phyloP scores from a whole-genome alignment of 176 grass and related monocot genomes.

The Zoysia japonica region DNA sequence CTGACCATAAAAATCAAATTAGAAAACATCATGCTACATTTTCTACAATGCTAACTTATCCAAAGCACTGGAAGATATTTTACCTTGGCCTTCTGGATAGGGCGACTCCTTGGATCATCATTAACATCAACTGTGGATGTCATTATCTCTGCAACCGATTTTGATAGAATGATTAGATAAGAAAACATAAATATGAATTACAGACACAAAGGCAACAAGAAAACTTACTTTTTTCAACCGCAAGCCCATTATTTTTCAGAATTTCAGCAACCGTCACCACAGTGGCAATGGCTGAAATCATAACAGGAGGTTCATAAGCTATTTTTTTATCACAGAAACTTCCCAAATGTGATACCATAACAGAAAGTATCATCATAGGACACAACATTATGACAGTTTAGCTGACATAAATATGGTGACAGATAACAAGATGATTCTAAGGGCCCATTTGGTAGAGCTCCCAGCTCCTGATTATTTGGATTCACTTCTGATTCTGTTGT shows the following conservation, averaged over 20 bases:
- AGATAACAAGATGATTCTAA: background rate
- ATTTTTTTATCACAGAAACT: background rate
- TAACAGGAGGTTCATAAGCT: conserved; percentile 11
- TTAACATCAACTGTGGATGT: conserved; percentile 93
- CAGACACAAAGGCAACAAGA: conserved; percentile 5
- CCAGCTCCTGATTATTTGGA: no score
- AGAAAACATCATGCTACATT: conserved; percentile 8
- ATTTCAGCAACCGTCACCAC: conserved; percentile 89
- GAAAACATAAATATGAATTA: background rate
- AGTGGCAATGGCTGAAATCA: conserved; percentile 75
- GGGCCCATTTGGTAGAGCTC: no score
- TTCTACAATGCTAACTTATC: background rate
- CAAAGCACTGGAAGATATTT: background rate
- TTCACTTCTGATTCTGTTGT: no score
- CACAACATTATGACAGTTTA: background rate
- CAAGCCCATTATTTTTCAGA: conserved; percentile 93
- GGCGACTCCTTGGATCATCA: conserved; percentile 69
- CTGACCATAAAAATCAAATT: conserved; percentile 34
- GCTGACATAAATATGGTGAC: background rate
- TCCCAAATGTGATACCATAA: background rate
- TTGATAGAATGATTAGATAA: conserved; percentile 16
- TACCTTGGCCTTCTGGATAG: conserved; percentile 95
- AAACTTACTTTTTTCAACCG: conserved; percentile 81
- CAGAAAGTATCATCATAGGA: background rate
- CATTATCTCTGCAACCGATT: conserved; percentile 64